Evolutionary conservation across 108 stramenopile genomes (phyloP).

Genomic region (Phaeodactylum tricornutum): DNA sequence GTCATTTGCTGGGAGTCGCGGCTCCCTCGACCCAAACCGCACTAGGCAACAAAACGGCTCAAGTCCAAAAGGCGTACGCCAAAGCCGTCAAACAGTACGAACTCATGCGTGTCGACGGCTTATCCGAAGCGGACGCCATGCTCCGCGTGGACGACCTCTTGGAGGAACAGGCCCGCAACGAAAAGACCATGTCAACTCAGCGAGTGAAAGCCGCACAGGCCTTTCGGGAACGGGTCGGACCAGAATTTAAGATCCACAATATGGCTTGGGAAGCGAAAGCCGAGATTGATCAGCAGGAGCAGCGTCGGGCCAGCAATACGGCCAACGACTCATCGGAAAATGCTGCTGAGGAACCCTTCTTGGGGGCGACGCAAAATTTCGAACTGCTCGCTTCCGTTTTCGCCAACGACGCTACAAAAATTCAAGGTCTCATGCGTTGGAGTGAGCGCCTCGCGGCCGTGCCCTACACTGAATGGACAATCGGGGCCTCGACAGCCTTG

Average conservation of each 20-base stretch:
- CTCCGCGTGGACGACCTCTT: conserved; percentile 56
- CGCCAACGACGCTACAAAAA: conserved; percentile 46
- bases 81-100: conserved; percentile 71
- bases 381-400: too few relatives aligned
- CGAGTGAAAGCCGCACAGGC: conserved; percentile 11
- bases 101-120: conserved; percentile 33
- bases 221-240: too few relatives aligned
- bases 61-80: conserved; percentile 62
- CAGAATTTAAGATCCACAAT: conserved; percentile 14
- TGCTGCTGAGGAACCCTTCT: too few relatives aligned
- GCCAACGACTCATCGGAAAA: neutral
- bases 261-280: conserved; percentile 22
- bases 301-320: neutral
- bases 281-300: neutral
- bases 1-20: conserved; percentile 43
- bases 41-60: conserved; percentile 59
- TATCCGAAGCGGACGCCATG: conserved; percentile 53
- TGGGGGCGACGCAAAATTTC: too few relatives aligned
- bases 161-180: conserved; percentile 29
- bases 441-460: conserved; percentile 53
- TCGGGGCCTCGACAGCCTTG: conserved; percentile 69
- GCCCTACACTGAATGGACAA: conserved; percentile 70
- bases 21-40: conserved; percentile 29
- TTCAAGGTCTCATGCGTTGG: conserved; percentile 68
- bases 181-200: too few relatives aligned